Base-by-base conservation (phyloP, 805 yeast genomes). In the Cyberlindnera sargentensis region DNA sequence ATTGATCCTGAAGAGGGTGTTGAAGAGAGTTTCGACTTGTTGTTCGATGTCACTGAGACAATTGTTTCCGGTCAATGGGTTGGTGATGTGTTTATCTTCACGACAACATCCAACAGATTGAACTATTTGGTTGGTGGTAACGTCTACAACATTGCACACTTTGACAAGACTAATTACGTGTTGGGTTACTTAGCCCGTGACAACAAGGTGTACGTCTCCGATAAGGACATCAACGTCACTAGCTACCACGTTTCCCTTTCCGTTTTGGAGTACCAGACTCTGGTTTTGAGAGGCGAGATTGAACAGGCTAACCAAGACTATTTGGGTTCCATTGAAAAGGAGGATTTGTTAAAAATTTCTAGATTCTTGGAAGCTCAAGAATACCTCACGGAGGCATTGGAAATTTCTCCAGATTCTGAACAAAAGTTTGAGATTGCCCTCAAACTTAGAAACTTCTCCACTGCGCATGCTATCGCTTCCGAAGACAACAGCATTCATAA, bases 81-180 rank as follows among this genome's bases (percentile, higher is more conserved):
- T 56, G 99, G 98, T 52, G 98, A 93, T 68, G 97, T 93, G 37
- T 90, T 91, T 63, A 78, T 93, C 42, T 93, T 84, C 70, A 87
- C 97, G 11, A 88, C 97, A 3, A 59, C 80, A 20, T 73, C 95
- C 25, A 87, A 89, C 67, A 80, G 98, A 64, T 73, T 93, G 60
- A 91, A 90, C 67, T 93, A 93, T 63, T 77, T 89, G 49, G 98
- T 93, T 47, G 99, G 99, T 56, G 95, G 95, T 34, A 86, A 89
- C 58, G 80, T 85, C 25, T 87, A 88, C 64, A 93, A 89, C 61
- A 77, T 93, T 64, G 89, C 91, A 31, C 98, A 93, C 69, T 90
- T 84, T 58, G 96, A 93, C 60, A 86, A 82, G 63, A 79, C 84
- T 46, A 82, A 82, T 76, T 93, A 82, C 63, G 68, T 93, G 47